phyloP scores from a whole-genome alignment of 2,329 filamentous ascomycete species.

The Ascocoryne sarcoides region DNA sequence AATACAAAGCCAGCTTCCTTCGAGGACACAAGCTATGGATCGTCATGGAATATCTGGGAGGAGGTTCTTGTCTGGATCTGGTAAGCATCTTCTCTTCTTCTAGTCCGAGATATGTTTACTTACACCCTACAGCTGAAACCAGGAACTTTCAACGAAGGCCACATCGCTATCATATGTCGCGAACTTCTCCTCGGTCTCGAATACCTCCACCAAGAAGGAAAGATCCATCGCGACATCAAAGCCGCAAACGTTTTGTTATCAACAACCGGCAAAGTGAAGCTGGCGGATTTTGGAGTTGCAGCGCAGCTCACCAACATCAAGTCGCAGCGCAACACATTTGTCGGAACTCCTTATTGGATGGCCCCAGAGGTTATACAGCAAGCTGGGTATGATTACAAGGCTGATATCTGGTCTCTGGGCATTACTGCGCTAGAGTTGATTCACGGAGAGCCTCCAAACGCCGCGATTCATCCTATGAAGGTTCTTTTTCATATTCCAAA shows the following conservation, averaged over 20 bases:
- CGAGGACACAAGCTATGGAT: conserved; percentile 97
- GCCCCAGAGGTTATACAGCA: conserved; percentile 91
- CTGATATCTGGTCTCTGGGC: conserved; percentile 87
- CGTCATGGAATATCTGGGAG: conserved; percentile 95
- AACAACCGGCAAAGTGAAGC: conserved; percentile 80
- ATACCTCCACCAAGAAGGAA: conserved; percentile 87
- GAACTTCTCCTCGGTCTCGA: conserved; percentile 85
- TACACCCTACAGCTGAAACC: conserved; percentile 63
- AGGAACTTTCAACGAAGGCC: conserved; percentile 75
- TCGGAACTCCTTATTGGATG: conserved; percentile 97
- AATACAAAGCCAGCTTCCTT: conserved; percentile 96
- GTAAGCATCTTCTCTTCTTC: conserved; percentile 39
- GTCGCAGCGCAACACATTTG: conserved; percentile 93
- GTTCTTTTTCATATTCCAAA: conserved; percentile 88
- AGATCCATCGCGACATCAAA: conserved; percentile 96
- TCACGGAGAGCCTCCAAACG: conserved; percentile 80
- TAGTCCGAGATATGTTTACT: conserved; percentile 6
- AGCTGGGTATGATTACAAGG: conserved; percentile 75
- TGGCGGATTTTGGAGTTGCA: conserved; percentile 95
- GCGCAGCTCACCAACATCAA: conserved; percentile 97
- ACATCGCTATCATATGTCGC: conserved; percentile 90
- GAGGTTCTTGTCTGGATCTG: conserved; percentile 89
- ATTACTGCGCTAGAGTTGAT: conserved; percentile 89
- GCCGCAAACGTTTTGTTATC: conserved; percentile 94
- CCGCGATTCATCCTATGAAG: conserved; percentile 85